Base-by-base conservation (phyloP, 805 yeast species). In the Tetrapisispora iriomotensis region DNA sequence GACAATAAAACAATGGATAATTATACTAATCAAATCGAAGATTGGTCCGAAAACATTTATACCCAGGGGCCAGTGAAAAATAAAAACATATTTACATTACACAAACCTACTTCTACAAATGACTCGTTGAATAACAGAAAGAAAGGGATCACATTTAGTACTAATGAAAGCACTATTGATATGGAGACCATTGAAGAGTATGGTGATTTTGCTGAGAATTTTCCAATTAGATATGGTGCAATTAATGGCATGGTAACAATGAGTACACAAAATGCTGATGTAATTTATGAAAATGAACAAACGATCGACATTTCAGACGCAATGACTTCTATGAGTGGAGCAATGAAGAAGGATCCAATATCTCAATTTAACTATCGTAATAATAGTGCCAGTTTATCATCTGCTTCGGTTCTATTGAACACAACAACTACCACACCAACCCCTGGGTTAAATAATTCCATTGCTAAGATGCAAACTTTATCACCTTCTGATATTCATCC, bases 1-100 rank as follows among this genome's bases (percentile, higher is more conserved):
- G 74, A 76, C 43, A 68, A 72, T 45, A 76, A 74, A 51, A 69
- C 74, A 30, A 72, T 81, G 79, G 70, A 67, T 18, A 69, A 71
- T 44, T 76, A 88, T 50, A 75, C 75, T 34, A 71, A 76, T 36
- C 74, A 73, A 43, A 76, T 85, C 45, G 96, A 90, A 50, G 74
- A 75, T 48, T 92, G 97, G 96, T 79, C 88, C 4, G 82, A 83
- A 47, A 76, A 78, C 56, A 68, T 74, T 6, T 54, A 65, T 37
- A 55, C 68, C 6, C 63, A 66, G 27, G 80, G 75, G 4, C 75
- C 77, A 12, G 63, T 79, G 5, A 21, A 35, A 17, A 21, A 20
- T 22, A 27, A 27, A 6, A 6, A 6, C 5, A 12, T 13, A n/a
- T 14, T 27, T 27, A 7, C 9, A 8, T 7, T 25, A 6, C 19